Evolutionary conservation across 371 early-diverging fungal species (phyloP).

Genomic region (Gilbertella persicaria): DNA sequence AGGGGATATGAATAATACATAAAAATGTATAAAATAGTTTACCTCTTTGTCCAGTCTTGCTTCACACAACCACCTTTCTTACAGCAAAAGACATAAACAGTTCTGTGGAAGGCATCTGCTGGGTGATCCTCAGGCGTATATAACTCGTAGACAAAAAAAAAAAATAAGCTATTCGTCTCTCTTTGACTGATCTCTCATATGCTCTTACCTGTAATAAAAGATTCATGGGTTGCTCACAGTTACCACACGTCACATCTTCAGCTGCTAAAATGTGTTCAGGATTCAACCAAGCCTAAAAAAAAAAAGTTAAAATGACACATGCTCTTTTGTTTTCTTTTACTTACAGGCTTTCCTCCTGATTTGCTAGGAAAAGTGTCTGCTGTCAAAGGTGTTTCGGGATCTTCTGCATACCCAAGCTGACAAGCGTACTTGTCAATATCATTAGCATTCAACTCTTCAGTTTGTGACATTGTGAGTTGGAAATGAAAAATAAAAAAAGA

Average conservation of each 20-base stretch:
- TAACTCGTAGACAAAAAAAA: conserved; percentile 52
- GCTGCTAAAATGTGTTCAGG: conserved; percentile 67
- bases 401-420: conserved; percentile 81
- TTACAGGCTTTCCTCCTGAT: conserved; percentile 87
- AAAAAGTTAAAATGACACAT: not conserved
- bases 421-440: conserved; percentile 39
- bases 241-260: conserved; percentile 70
- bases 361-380: conserved; percentile 80
- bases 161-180: not conserved
- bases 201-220: conserved; percentile 81
- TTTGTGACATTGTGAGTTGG: too few relatives aligned
- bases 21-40: conserved; percentile 8
- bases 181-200: too few relatives aligned
- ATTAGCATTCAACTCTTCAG: too few relatives aligned
- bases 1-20: not conserved
- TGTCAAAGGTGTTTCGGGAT: conserved; percentile 61
- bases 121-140: conserved; percentile 94
- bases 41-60: conserved; percentile 63
- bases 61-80: conserved; percentile 81
- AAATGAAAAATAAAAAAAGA: too few relatives aligned
- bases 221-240: conserved; percentile 80
- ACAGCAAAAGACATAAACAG: conserved; percentile 90
- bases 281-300: conserved; percentile 80
- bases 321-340: conserved; percentile 6
- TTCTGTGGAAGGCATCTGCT: conserved; percentile 85